Evolutionary conservation across 129 eudicot genomes (phyloP).

Genomic region (Ambrosia trifida): DNA sequence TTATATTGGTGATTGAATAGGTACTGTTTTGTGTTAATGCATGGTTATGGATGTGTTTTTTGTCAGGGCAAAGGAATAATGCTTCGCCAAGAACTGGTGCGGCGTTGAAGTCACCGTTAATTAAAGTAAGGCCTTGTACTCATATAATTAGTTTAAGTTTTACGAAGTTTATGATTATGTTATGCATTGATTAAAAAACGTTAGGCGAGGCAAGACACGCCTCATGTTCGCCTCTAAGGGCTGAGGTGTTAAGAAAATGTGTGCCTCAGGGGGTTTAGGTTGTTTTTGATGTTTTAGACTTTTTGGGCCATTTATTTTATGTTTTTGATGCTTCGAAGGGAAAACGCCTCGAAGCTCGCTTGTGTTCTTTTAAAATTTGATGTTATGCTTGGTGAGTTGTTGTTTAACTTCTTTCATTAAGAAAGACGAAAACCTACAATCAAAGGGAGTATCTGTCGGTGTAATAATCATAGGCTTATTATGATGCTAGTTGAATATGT

Average conservation of each 20-base stretch:
- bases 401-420: background rate
- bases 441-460: slow-evolving; percentile 7
- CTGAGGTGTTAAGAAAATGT: too few species aligned
- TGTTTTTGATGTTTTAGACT: too few species aligned
- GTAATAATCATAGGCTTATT: slow-evolving; percentile 6
- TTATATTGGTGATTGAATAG: too few species aligned
- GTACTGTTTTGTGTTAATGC: too few species aligned
- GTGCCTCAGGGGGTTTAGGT: too few species aligned
- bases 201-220: too few species aligned
- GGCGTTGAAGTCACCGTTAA: slow-evolving; percentile 12
- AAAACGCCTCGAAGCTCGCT: too few species aligned
- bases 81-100: slow-evolving; percentile 46
- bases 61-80: slow-evolving; percentile 57
- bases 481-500: slow-evolving; percentile 16
- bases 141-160: background rate
- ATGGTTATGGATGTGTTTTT: slow-evolving; percentile 12
- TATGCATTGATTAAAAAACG: background rate
- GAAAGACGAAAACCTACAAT: slow-evolving; percentile 14
- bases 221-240: too few species aligned
- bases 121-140: slow-evolving; percentile 16
- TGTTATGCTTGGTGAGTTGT: background rate
- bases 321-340: too few species aligned
- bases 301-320: too few species aligned
- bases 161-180: background rate
- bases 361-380: background rate